Percentiles rank a stretch among this genome's conserved stretches.
These are phyloP conservation scores for Tetratostichococcus sp. DNA, from an alignment of 139 green algal genomes.

Conservation along the genomic window DNA sequence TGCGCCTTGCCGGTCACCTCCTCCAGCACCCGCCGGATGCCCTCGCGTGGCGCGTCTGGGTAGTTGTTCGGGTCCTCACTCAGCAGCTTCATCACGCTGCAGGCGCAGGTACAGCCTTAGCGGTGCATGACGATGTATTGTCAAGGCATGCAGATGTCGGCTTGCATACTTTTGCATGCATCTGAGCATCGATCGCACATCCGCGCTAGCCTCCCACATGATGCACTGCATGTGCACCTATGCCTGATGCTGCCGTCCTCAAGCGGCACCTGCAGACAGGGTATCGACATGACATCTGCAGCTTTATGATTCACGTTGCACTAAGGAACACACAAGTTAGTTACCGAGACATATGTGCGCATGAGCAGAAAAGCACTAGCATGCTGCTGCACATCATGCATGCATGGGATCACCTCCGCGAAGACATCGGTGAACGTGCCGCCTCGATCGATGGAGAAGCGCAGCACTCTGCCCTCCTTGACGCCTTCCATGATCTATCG, in stretches of 20 bases:
- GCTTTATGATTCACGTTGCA: no score
- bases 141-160: no score
- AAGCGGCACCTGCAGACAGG: slow-evolving; percentile 15
- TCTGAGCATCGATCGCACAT: neutral
- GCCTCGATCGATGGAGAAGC: slow-evolving; percentile 92
- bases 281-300: no score
- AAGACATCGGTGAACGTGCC: slow-evolving; percentile 98
- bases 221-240: neutral
- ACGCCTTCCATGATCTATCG: neutral
- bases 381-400: no score
- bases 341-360: no score
- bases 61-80: slow-evolving; percentile 93
- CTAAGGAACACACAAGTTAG: no score
- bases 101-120: no score
- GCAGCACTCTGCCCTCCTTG: neutral
- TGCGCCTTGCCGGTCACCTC: slow-evolving; percentile 61
- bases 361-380: no score
- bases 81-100: slow-evolving; percentile 86
- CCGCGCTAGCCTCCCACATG: neutral
- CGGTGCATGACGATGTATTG: no score
- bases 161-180: neutral
- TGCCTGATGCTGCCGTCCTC: slow-evolving; percentile 8
- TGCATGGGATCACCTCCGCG: slow-evolving; percentile 63
- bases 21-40: slow-evolving; percentile 92
- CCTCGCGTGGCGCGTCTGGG: slow-evolving; percentile 86